Evolutionary conservation across 2,329 filamentous ascomycete genomes (phyloP).

Genomic region (Cordyceps cicadae): DNA sequence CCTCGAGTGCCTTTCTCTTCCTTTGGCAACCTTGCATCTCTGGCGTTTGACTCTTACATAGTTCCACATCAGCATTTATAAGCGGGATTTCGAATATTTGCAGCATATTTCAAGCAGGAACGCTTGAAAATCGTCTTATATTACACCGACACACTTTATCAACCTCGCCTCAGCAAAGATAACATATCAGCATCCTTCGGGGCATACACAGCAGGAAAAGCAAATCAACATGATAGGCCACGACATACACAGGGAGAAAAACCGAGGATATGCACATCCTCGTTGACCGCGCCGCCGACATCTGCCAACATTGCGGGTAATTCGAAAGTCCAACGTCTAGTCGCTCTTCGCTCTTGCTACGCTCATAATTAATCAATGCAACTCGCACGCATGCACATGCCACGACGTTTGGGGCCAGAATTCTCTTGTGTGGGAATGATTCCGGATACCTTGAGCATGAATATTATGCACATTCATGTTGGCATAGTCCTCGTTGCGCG

Average conservation of each 20-base stretch:
- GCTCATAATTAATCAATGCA: neutral
- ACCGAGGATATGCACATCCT: too few species aligned
- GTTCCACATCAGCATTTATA: neutral
- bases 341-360: neutral
- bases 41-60: neutral
- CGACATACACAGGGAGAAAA: neutral
- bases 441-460: slow-evolving; percentile 2
- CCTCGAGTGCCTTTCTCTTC: neutral
- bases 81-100: neutral
- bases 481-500: neutral
- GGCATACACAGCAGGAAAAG: slow-evolving; percentile 5
- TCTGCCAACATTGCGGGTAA: neutral
- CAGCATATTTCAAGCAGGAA: neutral
- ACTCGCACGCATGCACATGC: neutral
- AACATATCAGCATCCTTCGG: neutral
- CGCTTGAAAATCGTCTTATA: neutral
- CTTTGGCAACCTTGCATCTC: neutral
- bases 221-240: neutral
- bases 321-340: too few species aligned
- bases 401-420: neutral
- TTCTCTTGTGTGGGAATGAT: neutral
- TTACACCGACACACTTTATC: neutral
- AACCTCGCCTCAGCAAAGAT: neutral
- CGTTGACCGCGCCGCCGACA: neutral
- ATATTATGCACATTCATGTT: slow-evolving; percentile 2